Conservation (phyloP, 1,284 basidiomycete species). For the Ustilago tritici region DNA sequence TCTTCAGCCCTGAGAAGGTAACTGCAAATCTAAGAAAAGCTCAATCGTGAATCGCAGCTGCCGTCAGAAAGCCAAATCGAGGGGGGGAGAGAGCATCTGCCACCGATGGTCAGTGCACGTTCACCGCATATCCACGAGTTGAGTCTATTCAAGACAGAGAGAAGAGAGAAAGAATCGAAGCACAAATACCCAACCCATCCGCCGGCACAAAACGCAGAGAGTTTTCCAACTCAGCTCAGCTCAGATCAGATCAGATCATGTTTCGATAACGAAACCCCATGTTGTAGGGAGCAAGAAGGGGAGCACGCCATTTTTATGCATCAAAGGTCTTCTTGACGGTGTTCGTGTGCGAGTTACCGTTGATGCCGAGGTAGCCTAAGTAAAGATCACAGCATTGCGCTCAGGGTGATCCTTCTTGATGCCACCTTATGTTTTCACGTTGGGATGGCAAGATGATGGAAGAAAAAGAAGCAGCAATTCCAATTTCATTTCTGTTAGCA, state of each 20-base stretch:
- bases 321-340: too few species aligned
- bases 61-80: not conserved
- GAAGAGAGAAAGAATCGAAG: not conserved
- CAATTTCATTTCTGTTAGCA: too few species aligned
- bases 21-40: not conserved
- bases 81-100: not conserved
- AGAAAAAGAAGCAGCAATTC: too few species aligned
- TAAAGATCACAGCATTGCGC: too few species aligned
- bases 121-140: too few species aligned
- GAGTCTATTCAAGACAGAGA: not conserved
- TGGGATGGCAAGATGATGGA: too few species aligned
- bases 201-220: conserved; percentile 7
- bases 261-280: not conserved
- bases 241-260: not conserved
- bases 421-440: too few species aligned
- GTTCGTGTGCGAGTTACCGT: too few species aligned
- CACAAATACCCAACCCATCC: not conserved
- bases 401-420: too few species aligned
- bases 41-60: conserved; percentile 1
- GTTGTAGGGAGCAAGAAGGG: not conserved
- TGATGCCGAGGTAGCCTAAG: too few species aligned
- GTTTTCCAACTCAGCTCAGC: not conserved
- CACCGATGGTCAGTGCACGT: conserved; percentile 1
- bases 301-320: not conserved
- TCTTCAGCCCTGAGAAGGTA: too few species aligned